These are phyloP conservation scores for Tilletia setariae DNA, from an alignment of 1,284 basidiomycete genomes.

Conservation along the genomic window DNA sequence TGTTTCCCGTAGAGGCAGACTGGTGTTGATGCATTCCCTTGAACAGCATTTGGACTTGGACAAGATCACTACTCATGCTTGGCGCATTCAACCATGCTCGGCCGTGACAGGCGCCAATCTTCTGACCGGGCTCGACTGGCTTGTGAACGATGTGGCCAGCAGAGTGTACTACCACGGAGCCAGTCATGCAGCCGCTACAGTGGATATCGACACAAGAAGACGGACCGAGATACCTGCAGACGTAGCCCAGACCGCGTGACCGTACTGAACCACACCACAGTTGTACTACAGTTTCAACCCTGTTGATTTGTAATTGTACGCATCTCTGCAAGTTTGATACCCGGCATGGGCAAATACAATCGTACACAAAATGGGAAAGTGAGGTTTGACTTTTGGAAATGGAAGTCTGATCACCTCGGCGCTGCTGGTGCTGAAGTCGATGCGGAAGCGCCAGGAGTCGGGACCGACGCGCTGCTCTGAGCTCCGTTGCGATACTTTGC, in stretches of 20 bases:
- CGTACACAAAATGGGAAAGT: no score
- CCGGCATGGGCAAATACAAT: no score
- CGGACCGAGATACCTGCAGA: background rate
- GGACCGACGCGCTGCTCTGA: background rate
- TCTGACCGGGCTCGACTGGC: slow-evolving; percentile 83
- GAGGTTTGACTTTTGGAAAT: background rate
- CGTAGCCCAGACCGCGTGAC: no score
- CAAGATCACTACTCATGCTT: slow-evolving; percentile 75
- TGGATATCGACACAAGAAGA: slow-evolving; percentile 1
- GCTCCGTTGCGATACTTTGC: no score
- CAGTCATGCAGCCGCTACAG: background rate
- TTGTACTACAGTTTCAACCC: no score
- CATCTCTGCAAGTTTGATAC: no score
- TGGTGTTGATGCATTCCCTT: no score
- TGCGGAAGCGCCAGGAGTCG: background rate
- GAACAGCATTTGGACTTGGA: slow-evolving; percentile 30
- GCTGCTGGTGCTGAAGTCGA: background rate
- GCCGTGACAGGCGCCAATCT: slow-evolving; percentile 84
- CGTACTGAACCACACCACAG: no score
- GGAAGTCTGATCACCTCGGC: background rate
- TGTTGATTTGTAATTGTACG: no score
- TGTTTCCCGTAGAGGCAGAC: no score
- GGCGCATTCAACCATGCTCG: slow-evolving; percentile 87
- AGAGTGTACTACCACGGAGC: slow-evolving; percentile 49
- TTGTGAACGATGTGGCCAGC: slow-evolving; percentile 76